Base-by-base conservation (phyloP, 2,329 filamentous ascomycete genomes). In the Colletotrichum liaoningense region DNA sequence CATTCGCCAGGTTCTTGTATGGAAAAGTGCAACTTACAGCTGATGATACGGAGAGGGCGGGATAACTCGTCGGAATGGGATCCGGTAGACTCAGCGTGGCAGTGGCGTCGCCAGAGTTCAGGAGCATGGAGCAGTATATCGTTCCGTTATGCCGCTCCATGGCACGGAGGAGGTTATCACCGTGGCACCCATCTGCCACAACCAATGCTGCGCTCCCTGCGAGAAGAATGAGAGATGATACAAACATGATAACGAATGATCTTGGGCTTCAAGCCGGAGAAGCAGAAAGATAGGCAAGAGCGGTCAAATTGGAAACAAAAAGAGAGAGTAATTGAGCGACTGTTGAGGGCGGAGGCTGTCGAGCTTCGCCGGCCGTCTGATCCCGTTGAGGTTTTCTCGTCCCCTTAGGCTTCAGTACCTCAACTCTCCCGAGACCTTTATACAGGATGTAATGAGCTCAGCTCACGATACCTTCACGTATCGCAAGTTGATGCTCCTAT, bases 101-200 rank as follows among this genome's bases (percentile, higher is more conserved):
- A 5, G 24, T 64, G 7, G 35, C 16, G 19, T 30, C 6, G 5
- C 11, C 19, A 3, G 52, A 11, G 1, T 9, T 1, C 5, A 75
- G 26, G 5, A 75, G 33, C 30, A 65, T 55, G 28, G 63, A 71
- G 16, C 74, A 75, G 52, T 75, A 75, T 8, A 28, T 60, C 16
- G 46, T 63, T 1, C 64, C 74, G 22, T 67, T 71, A 46, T 69
- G 65, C 14, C 72, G 72, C 46, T 69, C 66, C 42, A 75, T 52
- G 0, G 54, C 74, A 11, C 74, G 74, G 30, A 75, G 62, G 19
- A 75, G 62, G 58, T 75, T 75, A 12, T 75, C 74, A 12, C 57
- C 60, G 22, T 74, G 72, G 22, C 72, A 74, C 12, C 63, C 66
- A 22, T 73, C 67, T 1, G 70, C 70, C n/a, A 22, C 49, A 19